Conservation (phyloP, 2,329 filamentous ascomycete species). For the Ophiocordyceps unilateralis region DNA sequence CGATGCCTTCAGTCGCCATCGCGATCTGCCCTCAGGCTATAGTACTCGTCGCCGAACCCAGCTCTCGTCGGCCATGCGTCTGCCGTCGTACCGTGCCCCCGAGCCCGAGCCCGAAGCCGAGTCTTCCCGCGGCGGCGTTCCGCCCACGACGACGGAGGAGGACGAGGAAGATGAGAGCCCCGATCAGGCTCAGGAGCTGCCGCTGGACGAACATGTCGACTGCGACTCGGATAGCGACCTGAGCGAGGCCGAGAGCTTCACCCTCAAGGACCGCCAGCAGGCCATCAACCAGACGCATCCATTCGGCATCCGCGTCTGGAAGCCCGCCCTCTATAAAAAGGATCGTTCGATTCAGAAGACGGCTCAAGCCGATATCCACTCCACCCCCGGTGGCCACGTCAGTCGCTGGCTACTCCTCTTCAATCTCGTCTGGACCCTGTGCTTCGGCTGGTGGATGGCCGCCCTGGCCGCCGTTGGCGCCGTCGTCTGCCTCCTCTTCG, state of each 20-base stretch:
- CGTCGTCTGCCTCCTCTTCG: constrained; percentile 61
- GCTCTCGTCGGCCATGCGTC: constrained; percentile 19
- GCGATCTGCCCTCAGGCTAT: constrained; percentile 14
- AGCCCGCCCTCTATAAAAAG: constrained; percentile 96
- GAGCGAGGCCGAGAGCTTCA: constrained; percentile 95
- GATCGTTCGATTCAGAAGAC: constrained; percentile 89
- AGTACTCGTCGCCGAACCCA: constrained; percentile 17
- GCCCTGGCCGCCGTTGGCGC: constrained; percentile 58
- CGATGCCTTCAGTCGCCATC: constrained; percentile 35
- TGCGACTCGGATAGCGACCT: constrained; percentile 54
- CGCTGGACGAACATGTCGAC: constrained; percentile 30
- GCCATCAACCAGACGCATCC: constrained; percentile 98
- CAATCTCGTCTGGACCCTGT: constrained; percentile 76
- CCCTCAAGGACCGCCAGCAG: constrained; percentile 86
- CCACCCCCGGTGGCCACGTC: constrained; percentile 73
- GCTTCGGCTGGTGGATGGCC: constrained; percentile 95
- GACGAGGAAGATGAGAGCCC: constrained; percentile 9
- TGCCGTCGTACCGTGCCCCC: constrained; percentile 19
- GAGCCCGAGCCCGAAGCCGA: constrained; percentile 8
- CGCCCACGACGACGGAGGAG: constrained; percentile 5
- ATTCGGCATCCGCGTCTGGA: constrained; percentile 98
- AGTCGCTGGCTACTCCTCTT: constrained; percentile 72
- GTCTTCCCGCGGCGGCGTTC: constrained; percentile 4
- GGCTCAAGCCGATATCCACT: constrained; percentile 94
- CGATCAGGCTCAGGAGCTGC: constrained; percentile 19